A percentile compares a stretch with the other conserved stretches of the same genome.
These are phyloP conservation scores for Argentina anserina DNA, from an alignment of 306 rosid species.

Conservation along the genomic window DNA sequence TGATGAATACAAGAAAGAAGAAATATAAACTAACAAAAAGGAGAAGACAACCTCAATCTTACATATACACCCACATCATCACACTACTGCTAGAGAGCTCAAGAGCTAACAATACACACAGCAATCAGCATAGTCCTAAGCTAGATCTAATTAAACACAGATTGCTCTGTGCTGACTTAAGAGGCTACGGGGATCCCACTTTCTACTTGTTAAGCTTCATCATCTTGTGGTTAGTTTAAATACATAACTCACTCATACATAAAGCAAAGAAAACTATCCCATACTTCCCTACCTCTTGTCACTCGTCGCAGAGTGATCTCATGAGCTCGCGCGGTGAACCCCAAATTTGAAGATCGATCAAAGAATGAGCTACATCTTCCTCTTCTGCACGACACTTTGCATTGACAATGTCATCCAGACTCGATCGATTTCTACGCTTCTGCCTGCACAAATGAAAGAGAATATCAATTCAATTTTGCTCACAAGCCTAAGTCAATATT, in stretches of 20 bases:
- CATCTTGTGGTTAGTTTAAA: conserved; percentile 26
- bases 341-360: no score
- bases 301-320: conserved; percentile 43
- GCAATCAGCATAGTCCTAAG: not conserved
- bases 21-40: not conserved
- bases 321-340: no score
- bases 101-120: not conserved
- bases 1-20: no score
- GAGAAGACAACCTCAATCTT: not conserved
- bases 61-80: conserved; percentile 12
- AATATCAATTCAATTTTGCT: no score
- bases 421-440: no score
- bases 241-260: conserved; percentile 24
- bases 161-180: conserved; percentile 14
- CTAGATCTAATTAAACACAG: not conserved
- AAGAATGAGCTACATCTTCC: conserved; percentile 41
- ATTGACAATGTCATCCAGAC: conserved; percentile 45
- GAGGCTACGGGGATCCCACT: no score
- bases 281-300: conserved; percentile 28
- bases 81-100: not conserved
- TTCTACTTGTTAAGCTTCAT: conserved; percentile 17
- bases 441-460: no score
- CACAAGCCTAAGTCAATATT: no score
- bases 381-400: conserved; percentile 43
- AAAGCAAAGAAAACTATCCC: conserved; percentile 19